A percentile compares a stretch with the other conserved stretches of the same genome.
These are phyloP conservation scores for Beta lomatogona DNA, from an alignment of 179 eudicot species.

Conservation along the genomic window DNA sequence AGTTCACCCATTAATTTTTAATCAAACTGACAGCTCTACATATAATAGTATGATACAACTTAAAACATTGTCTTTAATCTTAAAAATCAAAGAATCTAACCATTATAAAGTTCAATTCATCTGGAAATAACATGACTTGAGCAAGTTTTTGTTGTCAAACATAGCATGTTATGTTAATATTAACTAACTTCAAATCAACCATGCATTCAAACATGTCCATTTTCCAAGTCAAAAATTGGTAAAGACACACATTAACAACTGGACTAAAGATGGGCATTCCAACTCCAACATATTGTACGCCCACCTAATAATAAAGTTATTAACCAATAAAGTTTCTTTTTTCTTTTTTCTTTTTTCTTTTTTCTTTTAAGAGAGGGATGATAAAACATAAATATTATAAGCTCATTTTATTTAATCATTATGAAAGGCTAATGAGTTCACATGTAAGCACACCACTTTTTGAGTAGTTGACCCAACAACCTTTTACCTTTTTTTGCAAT, in stretches of 20 bases:
- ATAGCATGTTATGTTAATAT: not conserved
- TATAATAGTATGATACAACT: no score
- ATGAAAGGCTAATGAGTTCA: constrained; percentile 14
- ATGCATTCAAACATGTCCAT: not conserved
- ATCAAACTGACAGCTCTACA: no score
- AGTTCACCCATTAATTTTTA: no score
- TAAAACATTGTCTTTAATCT: no score
- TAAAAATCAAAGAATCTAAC: no score
- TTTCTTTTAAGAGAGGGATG: not conserved
- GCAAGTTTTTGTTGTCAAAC: not conserved
- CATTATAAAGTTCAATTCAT: no score
- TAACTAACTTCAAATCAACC: not conserved
- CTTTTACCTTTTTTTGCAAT: not conserved
- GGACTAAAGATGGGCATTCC: not conserved
- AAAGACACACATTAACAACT: not conserved
- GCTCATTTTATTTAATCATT: not conserved
- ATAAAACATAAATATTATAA: not conserved
- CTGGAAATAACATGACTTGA: not conserved
- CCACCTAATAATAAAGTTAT: not conserved
- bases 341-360: not conserved
- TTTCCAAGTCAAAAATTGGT: not conserved
- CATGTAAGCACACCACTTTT: no score
- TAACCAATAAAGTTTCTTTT: not conserved
- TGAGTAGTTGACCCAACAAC: constrained; percentile 38
- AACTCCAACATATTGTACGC: not conserved